phyloP scores from a whole-genome alignment of 768 basidiomycete species.

The Russula sp. region DNA sequence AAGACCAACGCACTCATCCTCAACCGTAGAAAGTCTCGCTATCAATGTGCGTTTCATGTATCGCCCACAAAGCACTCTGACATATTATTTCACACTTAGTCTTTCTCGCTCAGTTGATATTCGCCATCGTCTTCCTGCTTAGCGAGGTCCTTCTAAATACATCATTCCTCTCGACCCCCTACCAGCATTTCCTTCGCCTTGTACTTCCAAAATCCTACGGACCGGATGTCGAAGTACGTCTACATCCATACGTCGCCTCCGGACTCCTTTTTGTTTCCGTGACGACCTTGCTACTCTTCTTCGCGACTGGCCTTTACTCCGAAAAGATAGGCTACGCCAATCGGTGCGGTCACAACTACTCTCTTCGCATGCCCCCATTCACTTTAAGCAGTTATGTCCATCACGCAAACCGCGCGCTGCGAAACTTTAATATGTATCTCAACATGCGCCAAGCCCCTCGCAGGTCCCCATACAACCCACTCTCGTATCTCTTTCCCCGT shows the following conservation, averaged over 20 bases:
- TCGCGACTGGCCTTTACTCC: slow-evolving; percentile 92
- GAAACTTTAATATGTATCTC: slow-evolving; percentile 94
- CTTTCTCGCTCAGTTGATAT: slow-evolving; percentile 63
- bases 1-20: slow-evolving; percentile 86
- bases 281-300: slow-evolving; percentile 89
- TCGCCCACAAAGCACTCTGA: neutral
- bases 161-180: slow-evolving; percentile 60
- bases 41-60: slow-evolving; percentile 56
- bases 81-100: slow-evolving; percentile 39
- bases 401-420: slow-evolving; percentile 86
- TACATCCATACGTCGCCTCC: slow-evolving; percentile 71
- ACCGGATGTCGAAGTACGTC: slow-evolving; percentile 36
- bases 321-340: slow-evolving; percentile 97
- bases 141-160: slow-evolving; percentile 70
- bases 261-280: slow-evolving; percentile 82
- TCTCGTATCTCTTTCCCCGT: slow-evolving; percentile 54
- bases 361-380: slow-evolving; percentile 1
- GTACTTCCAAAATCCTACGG: slow-evolving; percentile 49
- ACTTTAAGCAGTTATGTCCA: slow-evolving; percentile 74
- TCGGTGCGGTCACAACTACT: slow-evolving; percentile 53
- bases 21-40: slow-evolving; percentile 71
- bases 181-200: slow-evolving; percentile 44
- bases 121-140: slow-evolving; percentile 64
- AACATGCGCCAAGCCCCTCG: slow-evolving; percentile 84
- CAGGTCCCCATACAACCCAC: slow-evolving; percentile 49